Evolutionary conservation across 257 asterid species (phyloP), one percentile per base, ranked within the genome.

Genomic region (Nicotiana paniculata): DNA sequence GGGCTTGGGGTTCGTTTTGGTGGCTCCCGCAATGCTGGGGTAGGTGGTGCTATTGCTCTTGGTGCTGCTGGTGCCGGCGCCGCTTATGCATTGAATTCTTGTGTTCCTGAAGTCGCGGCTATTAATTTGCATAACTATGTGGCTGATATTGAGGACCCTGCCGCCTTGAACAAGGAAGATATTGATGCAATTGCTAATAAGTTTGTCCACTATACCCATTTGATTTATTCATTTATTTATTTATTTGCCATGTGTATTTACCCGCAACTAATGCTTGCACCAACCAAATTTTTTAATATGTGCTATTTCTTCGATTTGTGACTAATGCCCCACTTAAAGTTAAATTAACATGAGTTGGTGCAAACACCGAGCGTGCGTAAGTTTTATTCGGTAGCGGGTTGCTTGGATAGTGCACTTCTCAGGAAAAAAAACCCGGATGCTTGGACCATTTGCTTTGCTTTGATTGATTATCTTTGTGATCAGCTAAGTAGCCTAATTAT

Each of bases 61-160:
- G 99, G 99, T 1, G 97, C 90, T 53, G 97, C 94, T 55, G 97
- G 97, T 17, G 97, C 94, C 9, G 98, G 97, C 7, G 94, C 92
- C 12, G 98, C 93, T 17, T 96, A 93, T 55, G 97, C 97, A 11
- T 54, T 96, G 90, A 92, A 91, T 88, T 87, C 98, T 26, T 91
- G 93, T 46, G 97, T 89, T 74, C 99, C 98, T 37, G 95, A 91
- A 64, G 97, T 94, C 17, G 99, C 99, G 10, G 97, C 98, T 9
- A 90, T 89, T 8, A 91, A 81, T 85, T 90, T 96, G 97, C 96
- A 89, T 81, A 96, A 96, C 83, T 96, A 94, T 82, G 96, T 91
- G 9, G 97, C 89, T 72, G 98, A 78, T 16, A 90, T 91, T 68
- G 96, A 89, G 80, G 97, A 93, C 79, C 98, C 97, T 51, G 87